These are phyloP conservation scores for Phytophthora agathidicida DNA, from an alignment of 352 stramenopile genomes.

Conservation along the genomic window DNA sequence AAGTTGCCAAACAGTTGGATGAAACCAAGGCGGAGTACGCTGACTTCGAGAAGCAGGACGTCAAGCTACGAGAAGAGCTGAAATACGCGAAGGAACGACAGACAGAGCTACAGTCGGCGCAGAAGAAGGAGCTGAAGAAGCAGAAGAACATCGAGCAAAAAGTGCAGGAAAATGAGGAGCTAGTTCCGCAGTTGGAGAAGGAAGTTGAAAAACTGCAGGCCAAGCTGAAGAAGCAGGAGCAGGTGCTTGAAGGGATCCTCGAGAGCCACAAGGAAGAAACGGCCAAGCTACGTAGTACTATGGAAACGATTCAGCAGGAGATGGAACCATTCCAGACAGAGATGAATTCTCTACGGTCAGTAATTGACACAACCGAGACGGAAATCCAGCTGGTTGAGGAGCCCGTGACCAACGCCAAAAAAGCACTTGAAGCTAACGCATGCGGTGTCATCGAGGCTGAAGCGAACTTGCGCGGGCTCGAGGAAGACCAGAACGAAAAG, in stretches of 20 bases:
- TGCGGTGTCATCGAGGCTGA: slow-evolving; percentile 63
- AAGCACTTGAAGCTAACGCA: slow-evolving; percentile 76
- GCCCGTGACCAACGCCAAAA: slow-evolving; percentile 72
- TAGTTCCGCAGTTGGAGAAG: slow-evolving; percentile 90
- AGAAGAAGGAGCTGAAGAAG: slow-evolving; percentile 93
- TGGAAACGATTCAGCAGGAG: slow-evolving; percentile 82
- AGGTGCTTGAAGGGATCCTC: slow-evolving; percentile 86
- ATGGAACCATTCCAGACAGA: slow-evolving; percentile 77
- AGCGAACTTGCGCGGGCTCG: slow-evolving; percentile 59
- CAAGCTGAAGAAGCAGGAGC: slow-evolving; percentile 86
- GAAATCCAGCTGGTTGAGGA: slow-evolving; percentile 84
- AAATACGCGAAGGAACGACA: slow-evolving; percentile 95
- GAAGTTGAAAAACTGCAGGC: slow-evolving; percentile 72
- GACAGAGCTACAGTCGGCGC: slow-evolving; percentile 91
- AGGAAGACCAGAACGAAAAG: slow-evolving; percentile 69
- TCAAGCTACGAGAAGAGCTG: slow-evolving; percentile 97
- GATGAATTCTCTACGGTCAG: slow-evolving; percentile 73
- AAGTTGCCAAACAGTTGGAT: slow-evolving; percentile 86
- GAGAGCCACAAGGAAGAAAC: slow-evolving; percentile 83
- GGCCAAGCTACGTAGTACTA: slow-evolving; percentile 64
- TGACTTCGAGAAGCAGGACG: slow-evolving; percentile 97
- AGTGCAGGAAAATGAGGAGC: slow-evolving; percentile 85
- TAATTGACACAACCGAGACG: slow-evolving; percentile 82
- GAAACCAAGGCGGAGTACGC: slow-evolving; percentile 93
- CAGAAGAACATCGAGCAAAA: slow-evolving; percentile 85